These are phyloP conservation scores for Quercus phellos DNA, from an alignment of 331 rosid species.

Conservation along the genomic window DNA sequence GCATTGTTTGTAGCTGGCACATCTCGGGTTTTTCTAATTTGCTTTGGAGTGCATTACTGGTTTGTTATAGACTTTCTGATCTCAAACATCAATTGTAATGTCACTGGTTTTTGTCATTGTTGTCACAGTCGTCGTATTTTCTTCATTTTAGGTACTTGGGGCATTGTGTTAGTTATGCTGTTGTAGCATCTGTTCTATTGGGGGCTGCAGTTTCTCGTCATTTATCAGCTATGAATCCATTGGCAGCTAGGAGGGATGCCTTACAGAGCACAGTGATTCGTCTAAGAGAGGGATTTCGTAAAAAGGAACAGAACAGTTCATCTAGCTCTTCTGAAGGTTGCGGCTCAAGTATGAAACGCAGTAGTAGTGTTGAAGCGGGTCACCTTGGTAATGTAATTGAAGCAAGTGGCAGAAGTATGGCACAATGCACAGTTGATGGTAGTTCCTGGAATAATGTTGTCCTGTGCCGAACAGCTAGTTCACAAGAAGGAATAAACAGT, in stretches of 20 bases:
- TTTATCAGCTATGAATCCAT: slow-evolving; percentile 78
- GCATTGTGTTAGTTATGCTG: slow-evolving; percentile 95
- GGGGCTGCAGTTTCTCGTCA: slow-evolving; percentile 98
- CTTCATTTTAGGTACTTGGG: slow-evolving; percentile 76
- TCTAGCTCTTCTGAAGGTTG: slow-evolving; percentile 98
- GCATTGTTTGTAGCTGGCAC: slow-evolving; percentile 90
- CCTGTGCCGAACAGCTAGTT: slow-evolving; percentile 61
- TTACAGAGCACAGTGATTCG: slow-evolving; percentile 95
- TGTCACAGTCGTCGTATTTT: slow-evolving; percentile 14
- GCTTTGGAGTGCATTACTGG: slow-evolving; percentile 99
- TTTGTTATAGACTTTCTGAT: slow-evolving; percentile 33
- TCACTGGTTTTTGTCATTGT: slow-evolving; percentile 16
- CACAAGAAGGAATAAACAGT: slow-evolving; percentile 85
- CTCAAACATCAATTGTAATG: slow-evolving; percentile 7
- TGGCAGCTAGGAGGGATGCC: slow-evolving; percentile 99
- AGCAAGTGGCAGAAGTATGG: slow-evolving; percentile 47
- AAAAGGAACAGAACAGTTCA: slow-evolving; percentile 91
- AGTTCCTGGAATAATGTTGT: slow-evolving; percentile 65
- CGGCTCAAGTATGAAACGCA: slow-evolving; percentile 94
- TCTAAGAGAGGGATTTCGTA: slow-evolving; percentile 94
- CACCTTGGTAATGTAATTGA: slow-evolving; percentile 72
- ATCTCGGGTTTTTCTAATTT: slow-evolving; percentile 93
- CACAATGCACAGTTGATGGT: slow-evolving; percentile 62
- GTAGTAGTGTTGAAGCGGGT: slow-evolving; percentile 94
- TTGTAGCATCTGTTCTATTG: slow-evolving; percentile 87